Base-by-base conservation (phyloP, 192 early-diverging fungal genomes). In the Chytriomyces sp. region DNA sequence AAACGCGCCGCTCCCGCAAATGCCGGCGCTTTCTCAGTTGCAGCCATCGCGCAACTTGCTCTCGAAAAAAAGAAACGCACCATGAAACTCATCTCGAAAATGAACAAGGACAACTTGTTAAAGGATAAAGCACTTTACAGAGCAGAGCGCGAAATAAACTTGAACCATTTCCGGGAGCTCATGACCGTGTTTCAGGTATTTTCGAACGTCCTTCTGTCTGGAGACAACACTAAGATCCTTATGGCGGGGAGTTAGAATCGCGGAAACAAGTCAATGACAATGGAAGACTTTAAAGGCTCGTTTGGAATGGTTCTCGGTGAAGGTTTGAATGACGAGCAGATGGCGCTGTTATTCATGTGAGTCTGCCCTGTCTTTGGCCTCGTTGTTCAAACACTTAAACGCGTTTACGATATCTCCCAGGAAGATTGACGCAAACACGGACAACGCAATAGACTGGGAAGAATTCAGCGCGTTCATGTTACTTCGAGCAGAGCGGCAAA, bases 381-480 rank as follows among this genome's bases (percentile, higher is more conserved):
- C 3, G 53, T 57, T 57, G 28, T 35, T 35, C 28, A 35, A 35
- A 35, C 28, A 35, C 28, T 57, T 57, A 20, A 20, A 20, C 53
- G 53, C 11, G 53, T 57, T 57, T 2, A 35, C 3, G 11, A 11
- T 57, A 57, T 57, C 11, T 20, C 11, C 3, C 11, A 57, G 53
- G 53, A 83, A 88, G 57, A 86, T 90, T 46, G 89, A 88, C 76
- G 78, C 85, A 1, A 88, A 89, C 77, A 85, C 82, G 64, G 87
- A 88, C 75, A 84, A 86, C 44, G 66, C 76, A 4, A 76, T 90
- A 9, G 82, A 87, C 68, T 90, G 89, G 89, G 86, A 90, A 67
- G 89, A 87, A 72, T 90, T 90, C 76, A 81, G 81, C 67, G 83
- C 87, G 8, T 90, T 83, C 67, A 86, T 90, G 82, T 77, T 90